A percentile compares a stretch with the other conserved stretches of the same genome.
Evolutionary conservation across 192 early-diverging fungal genomes (phyloP).

Genomic region (Gaertneriomyces sp.): DNA sequence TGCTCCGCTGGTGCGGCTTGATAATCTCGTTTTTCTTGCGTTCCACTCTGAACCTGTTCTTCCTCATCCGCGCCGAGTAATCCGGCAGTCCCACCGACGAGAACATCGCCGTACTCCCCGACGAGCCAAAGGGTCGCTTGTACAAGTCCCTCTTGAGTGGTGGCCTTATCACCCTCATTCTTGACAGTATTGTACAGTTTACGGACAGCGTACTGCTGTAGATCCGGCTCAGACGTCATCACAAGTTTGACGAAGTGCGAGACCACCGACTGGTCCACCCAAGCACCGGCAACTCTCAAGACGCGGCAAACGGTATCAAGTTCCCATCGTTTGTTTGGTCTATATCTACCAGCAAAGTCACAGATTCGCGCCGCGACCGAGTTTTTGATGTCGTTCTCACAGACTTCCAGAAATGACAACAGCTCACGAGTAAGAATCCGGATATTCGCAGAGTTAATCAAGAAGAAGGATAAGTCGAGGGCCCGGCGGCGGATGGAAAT

Average conservation of each 20-base stretch:
- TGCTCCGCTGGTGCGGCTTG: constrained; percentile 54
- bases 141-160: constrained; percentile 79
- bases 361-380: constrained; percentile 89
- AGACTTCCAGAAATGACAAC: constrained; percentile 85
- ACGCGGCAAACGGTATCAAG: constrained; percentile 92
- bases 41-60: constrained; percentile 19
- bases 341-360: constrained; percentile 87
- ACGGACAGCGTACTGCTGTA: constrained; percentile 89
- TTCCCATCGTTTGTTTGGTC: constrained; percentile 95
- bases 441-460: constrained; percentile 92
- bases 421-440: constrained; percentile 90
- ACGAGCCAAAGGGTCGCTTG: constrained; percentile 89
- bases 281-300: constrained; percentile 58
- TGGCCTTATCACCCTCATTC: constrained; percentile 60
- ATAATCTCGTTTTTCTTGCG: constrained; percentile 23
- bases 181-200: constrained; percentile 83
- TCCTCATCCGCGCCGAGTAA: constrained; percentile 60
- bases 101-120: constrained; percentile 94
- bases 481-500: constrained; percentile 95
- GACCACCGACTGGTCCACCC: constrained; percentile 47
- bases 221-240: constrained; percentile 62
- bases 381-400: constrained; percentile 84
- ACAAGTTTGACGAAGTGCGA: constrained; percentile 85
- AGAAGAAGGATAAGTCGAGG: constrained; percentile 90
- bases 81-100: constrained; percentile 46